phyloP scores from a whole-genome alignment of 108 stramenopile genomes.

The Aurantiochytrium sp. region DNA sequence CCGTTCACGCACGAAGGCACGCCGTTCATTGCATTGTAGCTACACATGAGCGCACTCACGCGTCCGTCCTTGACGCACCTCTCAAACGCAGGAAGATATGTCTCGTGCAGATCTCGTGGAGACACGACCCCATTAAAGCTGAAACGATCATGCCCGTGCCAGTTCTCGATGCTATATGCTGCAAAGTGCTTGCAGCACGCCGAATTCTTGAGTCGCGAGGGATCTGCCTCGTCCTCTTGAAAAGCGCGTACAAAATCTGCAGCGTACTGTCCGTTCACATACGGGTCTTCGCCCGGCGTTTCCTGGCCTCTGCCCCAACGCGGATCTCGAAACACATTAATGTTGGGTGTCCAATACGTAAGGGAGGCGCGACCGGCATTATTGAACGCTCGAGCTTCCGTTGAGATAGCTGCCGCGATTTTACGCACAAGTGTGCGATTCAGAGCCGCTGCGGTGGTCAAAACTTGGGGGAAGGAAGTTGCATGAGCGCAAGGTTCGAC shows the following conservation, averaged over 20 bases:
- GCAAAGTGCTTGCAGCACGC: slow-evolving; percentile 66
- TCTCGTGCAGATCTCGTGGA: slow-evolving; percentile 46
- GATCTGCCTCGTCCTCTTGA: slow-evolving; percentile 30
- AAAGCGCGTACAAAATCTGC: slow-evolving; percentile 42
- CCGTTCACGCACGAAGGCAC: slow-evolving; percentile 56
- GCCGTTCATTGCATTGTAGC: slow-evolving; percentile 69
- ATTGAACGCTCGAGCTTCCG: slow-evolving; percentile 39
- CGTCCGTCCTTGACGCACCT: slow-evolving; percentile 34
- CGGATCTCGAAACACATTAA: slow-evolving; percentile 65
- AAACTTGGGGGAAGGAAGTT: slow-evolving; percentile 47
- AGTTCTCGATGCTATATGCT: slow-evolving; percentile 52
- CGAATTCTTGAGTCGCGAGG: slow-evolving; percentile 27
- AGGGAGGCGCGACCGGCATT: slow-evolving; percentile 41
- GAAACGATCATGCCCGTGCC: slow-evolving; percentile 20
- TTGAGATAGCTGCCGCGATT: slow-evolving; percentile 47
- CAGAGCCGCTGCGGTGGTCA: slow-evolving; percentile 45
- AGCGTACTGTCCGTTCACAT: slow-evolving; percentile 51
- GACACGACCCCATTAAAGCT: slow-evolving; percentile 45
- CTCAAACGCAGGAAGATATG: slow-evolving; percentile 57
- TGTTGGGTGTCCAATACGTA: slow-evolving; percentile 59
- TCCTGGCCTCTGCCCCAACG: slow-evolving; percentile 66
- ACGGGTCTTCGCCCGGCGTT: slow-evolving; percentile 63
- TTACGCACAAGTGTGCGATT: slow-evolving; percentile 46
- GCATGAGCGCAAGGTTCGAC: background rate
- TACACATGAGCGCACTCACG: slow-evolving; percentile 59